Conservation (phyloP, 1,284 basidiomycete genomes). For the Exsudoporus floridanus region DNA sequence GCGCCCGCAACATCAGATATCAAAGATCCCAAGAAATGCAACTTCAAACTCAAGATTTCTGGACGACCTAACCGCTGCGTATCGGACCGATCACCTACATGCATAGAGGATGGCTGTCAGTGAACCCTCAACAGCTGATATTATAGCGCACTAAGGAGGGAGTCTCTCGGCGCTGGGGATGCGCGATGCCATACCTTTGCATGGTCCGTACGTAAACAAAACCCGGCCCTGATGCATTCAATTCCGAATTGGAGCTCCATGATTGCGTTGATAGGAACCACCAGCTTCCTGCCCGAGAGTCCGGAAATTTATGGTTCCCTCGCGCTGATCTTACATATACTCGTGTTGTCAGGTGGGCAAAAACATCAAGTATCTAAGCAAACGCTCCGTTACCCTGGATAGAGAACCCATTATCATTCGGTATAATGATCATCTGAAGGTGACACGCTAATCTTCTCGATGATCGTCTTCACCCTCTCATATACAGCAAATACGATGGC, state of each 20-base stretch:
- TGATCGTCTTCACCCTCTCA: constrained; percentile 73
- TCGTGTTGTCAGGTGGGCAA: neutral
- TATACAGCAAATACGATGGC: constrained; percentile 91
- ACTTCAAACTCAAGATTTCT: neutral
- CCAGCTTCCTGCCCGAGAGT: neutral
- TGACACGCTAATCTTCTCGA: constrained; percentile 68
- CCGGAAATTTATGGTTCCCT: too few species aligned
- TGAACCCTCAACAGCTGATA: too few species aligned
- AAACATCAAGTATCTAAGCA: neutral
- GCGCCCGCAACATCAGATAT: neutral
- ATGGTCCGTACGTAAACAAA: neutral
- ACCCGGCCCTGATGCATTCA: neutral
- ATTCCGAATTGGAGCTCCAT: too few species aligned
- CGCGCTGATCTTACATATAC: neutral
- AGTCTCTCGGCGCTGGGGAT: neutral
- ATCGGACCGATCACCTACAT: too few species aligned
- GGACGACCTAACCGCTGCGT: neutral
- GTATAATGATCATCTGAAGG: constrained; percentile 61
- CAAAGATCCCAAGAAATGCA: neutral
- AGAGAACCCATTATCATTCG: constrained; percentile 44
- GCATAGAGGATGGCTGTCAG: too few species aligned
- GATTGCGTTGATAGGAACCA: neutral
- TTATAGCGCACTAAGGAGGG: neutral
- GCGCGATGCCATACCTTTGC: neutral
- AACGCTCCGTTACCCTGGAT: neutral